These are phyloP conservation scores for Tricholoma terreum DNA, from an alignment of 768 basidiomycete species.

Conservation along the genomic window DNA sequence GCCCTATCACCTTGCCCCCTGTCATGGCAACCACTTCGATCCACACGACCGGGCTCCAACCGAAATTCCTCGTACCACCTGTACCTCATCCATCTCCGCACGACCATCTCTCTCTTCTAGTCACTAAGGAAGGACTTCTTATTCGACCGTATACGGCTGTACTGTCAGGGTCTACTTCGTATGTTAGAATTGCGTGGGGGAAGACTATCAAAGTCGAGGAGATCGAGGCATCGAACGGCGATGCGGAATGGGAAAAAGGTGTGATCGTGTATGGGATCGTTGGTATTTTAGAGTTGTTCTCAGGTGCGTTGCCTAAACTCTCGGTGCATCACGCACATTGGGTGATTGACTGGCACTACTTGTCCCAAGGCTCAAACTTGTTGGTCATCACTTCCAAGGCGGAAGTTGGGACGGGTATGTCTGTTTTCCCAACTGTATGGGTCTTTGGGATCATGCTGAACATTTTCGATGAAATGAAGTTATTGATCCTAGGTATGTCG, in stretches of 20 bases:
- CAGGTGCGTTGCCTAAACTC: conserved; percentile 50
- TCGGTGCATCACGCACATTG: no score
- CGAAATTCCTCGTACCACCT: conserved; percentile 62
- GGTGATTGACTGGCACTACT: conserved; percentile 4
- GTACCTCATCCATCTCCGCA: conserved; percentile 75
- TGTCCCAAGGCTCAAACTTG: conserved; percentile 62
- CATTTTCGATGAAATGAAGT: conserved; percentile 40
- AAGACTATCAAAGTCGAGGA: conserved; percentile 55
- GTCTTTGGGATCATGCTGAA: conserved; percentile 1
- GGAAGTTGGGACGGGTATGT: conserved; percentile 66
- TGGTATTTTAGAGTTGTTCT: conserved; percentile 69
- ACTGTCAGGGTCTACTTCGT: conserved; percentile 28
- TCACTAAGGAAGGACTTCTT: conserved; percentile 60
- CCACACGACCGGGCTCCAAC: no score
- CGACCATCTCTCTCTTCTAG: conserved; percentile 61
- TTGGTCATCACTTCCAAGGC: conserved; percentile 65
- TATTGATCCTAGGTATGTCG: conserved; percentile 54
- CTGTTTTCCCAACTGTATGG: background rate
- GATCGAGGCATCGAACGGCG: conserved; percentile 28
- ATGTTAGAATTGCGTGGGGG: conserved; percentile 54
- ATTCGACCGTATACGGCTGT: conserved; percentile 53
- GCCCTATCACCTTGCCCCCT: no score
- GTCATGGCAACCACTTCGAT: conserved; percentile 3
- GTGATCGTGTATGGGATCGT: conserved; percentile 74
- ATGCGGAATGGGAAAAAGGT: conserved; percentile 49